Evolutionary conservation across 2,329 filamentous ascomycete species (phyloP).

Genomic region (Ceratocystis destructans): DNA sequence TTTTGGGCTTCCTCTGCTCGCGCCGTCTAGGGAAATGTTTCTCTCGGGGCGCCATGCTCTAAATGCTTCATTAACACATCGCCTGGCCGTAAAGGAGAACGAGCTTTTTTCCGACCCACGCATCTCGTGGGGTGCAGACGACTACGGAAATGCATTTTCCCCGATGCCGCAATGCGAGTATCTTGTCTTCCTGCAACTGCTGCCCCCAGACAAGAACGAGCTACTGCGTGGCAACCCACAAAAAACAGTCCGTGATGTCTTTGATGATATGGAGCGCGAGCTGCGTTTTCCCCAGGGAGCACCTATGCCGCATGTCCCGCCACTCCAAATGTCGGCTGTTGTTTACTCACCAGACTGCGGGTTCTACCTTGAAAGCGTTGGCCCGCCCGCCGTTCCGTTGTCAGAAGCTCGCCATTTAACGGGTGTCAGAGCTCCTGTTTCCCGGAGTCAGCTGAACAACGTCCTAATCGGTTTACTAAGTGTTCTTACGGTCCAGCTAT

Average conservation of each 20-base stretch:
- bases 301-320: constrained; percentile 40
- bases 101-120: constrained; percentile 47
- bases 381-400: constrained; percentile 41
- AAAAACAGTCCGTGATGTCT: constrained; percentile 23
- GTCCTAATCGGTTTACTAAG: constrained; percentile 44
- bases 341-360: constrained; percentile 56
- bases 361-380: constrained; percentile 52
- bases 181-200: constrained; percentile 69
- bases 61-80: constrained; percentile 55
- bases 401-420: constrained; percentile 41
- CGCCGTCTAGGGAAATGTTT: constrained; percentile 45
- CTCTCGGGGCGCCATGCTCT: constrained; percentile 49
- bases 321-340: constrained; percentile 47
- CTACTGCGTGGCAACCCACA: constrained; percentile 3
- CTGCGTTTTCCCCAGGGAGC: constrained; percentile 47
- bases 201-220: constrained; percentile 34
- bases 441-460: constrained; percentile 42
- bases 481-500: constrained; percentile 47
- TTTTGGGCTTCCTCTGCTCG: constrained; percentile 74
- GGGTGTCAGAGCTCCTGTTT: constrained; percentile 48
- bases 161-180: constrained; percentile 56
- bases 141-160: constrained; percentile 35
- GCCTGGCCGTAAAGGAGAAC: constrained; percentile 47
- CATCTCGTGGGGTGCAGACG: constrained; percentile 60
- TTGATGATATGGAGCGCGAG: constrained; percentile 43